Percentiles rank a stretch among this genome's conserved stretches.
phyloP scores from a whole-genome alignment of 352 stramenopile species.

The Phytophthora nicotianae region DNA sequence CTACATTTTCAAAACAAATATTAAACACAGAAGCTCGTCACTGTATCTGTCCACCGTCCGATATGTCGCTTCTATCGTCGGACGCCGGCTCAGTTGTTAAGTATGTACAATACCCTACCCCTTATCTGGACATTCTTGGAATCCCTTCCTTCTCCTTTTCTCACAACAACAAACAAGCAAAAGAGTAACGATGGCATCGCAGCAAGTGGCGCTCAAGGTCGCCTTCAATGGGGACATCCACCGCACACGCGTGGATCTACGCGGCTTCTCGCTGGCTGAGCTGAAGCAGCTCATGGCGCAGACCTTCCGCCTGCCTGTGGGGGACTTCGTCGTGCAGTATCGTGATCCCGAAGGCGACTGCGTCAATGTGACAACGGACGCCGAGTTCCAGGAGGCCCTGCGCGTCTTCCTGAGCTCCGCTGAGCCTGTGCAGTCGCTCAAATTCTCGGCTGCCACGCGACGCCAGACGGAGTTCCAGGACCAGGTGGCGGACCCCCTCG shows the following conservation, averaged over 20 bases:
- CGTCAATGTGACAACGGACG: constrained; percentile 69
- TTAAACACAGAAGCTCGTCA: too few relatives aligned
- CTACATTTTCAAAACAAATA: too few relatives aligned
- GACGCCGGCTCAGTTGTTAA: too few relatives aligned
- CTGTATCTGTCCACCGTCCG: too few relatives aligned
- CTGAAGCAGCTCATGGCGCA: constrained; percentile 58
- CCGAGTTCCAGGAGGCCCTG: constrained; percentile 65
- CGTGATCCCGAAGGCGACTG: constrained; percentile 64
- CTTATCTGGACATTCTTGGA: too few relatives aligned
- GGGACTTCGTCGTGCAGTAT: constrained; percentile 75
- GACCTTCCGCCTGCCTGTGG: constrained; percentile 58
- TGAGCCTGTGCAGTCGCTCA: constrained; percentile 60
- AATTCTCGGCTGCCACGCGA: constrained; percentile 61
- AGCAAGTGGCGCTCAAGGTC: constrained; percentile 72
- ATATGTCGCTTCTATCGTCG: too few relatives aligned
- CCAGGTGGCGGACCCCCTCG: constrained; percentile 58
- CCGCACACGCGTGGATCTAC: constrained; percentile 70
- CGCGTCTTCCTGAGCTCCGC: constrained; percentile 50
- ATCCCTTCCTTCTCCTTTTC: constrained; percentile 1
- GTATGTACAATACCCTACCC: too few relatives aligned
- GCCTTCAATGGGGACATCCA: constrained; percentile 80
- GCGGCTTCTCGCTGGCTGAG: constrained; percentile 49
- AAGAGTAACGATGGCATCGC: constrained; percentile 23
- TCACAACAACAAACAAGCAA: constrained; percentile 3
- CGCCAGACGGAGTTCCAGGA: constrained; percentile 51